Conservation (phyloP, 2,329 filamentous ascomycete species). For the Hymenoscyphus fraxineus region DNA sequence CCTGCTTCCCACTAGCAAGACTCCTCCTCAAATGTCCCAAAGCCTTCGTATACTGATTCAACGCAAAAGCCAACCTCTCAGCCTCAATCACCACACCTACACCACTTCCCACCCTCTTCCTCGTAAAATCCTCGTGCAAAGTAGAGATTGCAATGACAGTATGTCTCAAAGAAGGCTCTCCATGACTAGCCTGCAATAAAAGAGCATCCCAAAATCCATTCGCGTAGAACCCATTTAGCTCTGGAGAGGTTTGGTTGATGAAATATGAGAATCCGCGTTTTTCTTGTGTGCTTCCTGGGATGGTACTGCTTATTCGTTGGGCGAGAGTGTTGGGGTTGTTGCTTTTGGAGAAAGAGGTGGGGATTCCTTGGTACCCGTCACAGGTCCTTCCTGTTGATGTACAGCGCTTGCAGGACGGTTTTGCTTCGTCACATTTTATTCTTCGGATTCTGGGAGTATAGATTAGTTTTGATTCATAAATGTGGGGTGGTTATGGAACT, state of each 20-base stretch:
- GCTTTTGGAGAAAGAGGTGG: background rate
- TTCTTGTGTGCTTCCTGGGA: constrained; percentile 27
- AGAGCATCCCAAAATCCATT: constrained; percentile 29
- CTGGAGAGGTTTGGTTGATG: constrained; percentile 24
- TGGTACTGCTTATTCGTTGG: constrained; percentile 20
- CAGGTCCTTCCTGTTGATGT: constrained; percentile 27
- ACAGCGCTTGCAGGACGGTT: constrained; percentile 26
- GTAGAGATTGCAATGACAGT: constrained; percentile 31
- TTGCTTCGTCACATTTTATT: constrained; percentile 30
- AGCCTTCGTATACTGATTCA: constrained; percentile 33
- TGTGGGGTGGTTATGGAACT: too few relatives aligned
- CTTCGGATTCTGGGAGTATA: constrained; percentile 20
- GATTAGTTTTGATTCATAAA: background rate
- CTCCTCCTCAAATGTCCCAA: constrained; percentile 27
- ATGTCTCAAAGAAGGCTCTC: constrained; percentile 29
- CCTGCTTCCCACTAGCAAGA: constrained; percentile 24
- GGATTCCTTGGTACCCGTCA: constrained; percentile 24
- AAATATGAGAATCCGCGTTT: constrained; percentile 31
- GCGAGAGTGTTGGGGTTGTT: constrained; percentile 13
- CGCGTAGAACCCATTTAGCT: constrained; percentile 30
- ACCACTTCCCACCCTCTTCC: constrained; percentile 14
- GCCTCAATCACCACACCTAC: constrained; percentile 11
- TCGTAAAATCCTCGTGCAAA: constrained; percentile 30
- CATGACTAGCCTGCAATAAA: constrained; percentile 28
- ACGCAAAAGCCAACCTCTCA: constrained; percentile 23